These are phyloP conservation scores for Herpetomonas samuelpessoai DNA, from an alignment of 208 protist genomes.

Conservation along the genomic window DNA sequence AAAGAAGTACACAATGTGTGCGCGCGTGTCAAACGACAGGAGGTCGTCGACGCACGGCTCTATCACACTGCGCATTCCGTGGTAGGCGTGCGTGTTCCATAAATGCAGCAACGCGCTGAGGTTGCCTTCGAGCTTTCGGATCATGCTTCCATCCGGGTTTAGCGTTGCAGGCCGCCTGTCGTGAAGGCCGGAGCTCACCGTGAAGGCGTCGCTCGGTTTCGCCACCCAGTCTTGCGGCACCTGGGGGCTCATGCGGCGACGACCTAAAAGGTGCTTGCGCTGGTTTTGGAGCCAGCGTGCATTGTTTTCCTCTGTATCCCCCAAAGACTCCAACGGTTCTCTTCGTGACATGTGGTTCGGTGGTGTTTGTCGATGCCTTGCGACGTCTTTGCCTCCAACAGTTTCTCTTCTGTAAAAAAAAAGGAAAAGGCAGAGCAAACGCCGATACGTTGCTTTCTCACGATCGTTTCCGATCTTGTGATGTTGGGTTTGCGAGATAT, in stretches of 20 bases:
- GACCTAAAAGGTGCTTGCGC: neutral
- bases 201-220: neutral
- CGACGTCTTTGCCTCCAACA: no score
- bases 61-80: conserved; percentile 5
- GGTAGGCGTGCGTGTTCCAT: neutral
- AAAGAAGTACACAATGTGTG: conserved; percentile 50
- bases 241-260: neutral
- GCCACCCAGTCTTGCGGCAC: neutral
- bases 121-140: neutral
- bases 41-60: conserved; percentile 30
- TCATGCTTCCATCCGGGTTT: neutral
- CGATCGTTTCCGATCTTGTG: no score
- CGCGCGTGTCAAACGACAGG: conserved; percentile 38
- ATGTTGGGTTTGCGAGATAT: no score
- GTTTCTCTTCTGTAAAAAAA: no score
- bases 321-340: no score
- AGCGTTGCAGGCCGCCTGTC: neutral
- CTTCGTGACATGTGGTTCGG: no score
- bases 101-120: neutral
- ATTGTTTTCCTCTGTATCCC: neutral
- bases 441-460: no score
- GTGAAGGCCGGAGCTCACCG: neutral
- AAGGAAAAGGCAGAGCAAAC: no score
- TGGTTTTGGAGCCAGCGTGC: neutral
- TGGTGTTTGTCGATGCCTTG: no score